A percentile compares a stretch with the other conserved stretches of the same genome.
phyloP scores from a whole-genome alignment of 2,329 filamentous ascomycete species.

The Penicillium paneum region DNA sequence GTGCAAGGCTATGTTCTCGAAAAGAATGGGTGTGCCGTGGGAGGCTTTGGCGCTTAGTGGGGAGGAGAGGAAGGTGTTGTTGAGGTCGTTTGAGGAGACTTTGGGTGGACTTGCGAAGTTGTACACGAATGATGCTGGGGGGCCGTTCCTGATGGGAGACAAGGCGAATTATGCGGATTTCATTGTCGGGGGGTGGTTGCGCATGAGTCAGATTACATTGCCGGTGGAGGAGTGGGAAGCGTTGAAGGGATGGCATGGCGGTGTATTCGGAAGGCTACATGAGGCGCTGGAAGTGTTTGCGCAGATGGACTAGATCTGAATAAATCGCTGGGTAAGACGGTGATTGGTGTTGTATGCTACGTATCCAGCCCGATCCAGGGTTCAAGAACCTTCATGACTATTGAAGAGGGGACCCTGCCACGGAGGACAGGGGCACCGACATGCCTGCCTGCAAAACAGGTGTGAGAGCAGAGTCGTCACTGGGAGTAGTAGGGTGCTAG shows the following conservation, averaged over 20 bases:
- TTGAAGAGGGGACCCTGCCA: no score
- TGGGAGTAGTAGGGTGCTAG: no score
- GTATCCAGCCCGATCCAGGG: no score
- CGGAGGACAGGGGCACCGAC: no score
- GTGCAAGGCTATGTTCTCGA: slow-evolving; percentile 48
- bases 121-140: slow-evolving; percentile 38
- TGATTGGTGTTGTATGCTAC: not conserved
- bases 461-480: no score
- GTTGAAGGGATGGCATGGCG: slow-evolving; percentile 49
- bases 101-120: slow-evolving; percentile 45
- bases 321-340: no score
- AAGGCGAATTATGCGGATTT: slow-evolving; percentile 54
- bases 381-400: no score
- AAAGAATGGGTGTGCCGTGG: slow-evolving; percentile 48
- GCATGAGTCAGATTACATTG: slow-evolving; percentile 45
- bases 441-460: no score
- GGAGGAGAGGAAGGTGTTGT: slow-evolving; percentile 42
- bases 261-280: slow-evolving; percentile 51
- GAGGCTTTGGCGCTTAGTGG: slow-evolving; percentile 35
- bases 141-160: slow-evolving; percentile 51
- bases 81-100: slow-evolving; percentile 40
- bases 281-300: slow-evolving; percentile 46
- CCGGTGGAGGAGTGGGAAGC: slow-evolving; percentile 49
- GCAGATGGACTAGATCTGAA: not conserved
- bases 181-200: slow-evolving; percentile 57